phyloP scores from a whole-genome alignment of 2,329 filamentous ascomycete genomes.

The Scopulariopsis brevicaulis region DNA sequence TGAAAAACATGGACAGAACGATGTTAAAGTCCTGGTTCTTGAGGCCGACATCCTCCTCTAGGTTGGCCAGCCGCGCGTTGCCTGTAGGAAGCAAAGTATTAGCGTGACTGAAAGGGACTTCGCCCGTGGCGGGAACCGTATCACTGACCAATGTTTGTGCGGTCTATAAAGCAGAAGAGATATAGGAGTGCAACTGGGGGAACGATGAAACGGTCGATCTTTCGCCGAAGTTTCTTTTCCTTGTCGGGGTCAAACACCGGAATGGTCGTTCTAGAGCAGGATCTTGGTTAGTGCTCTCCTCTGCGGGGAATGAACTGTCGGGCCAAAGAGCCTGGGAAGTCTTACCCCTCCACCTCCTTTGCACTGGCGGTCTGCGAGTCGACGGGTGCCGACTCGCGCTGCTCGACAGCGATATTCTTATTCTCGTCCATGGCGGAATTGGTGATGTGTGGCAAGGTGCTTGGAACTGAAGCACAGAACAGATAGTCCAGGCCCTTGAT shows the following conservation, averaged over 20 bases:
- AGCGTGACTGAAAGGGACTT: too few relatives aligned
- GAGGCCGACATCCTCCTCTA: constrained; percentile 29
- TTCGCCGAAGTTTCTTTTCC: constrained; percentile 32
- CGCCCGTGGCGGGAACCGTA: too few relatives aligned
- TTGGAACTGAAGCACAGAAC: background rate
- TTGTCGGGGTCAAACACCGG: constrained; percentile 14
- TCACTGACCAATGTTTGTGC: constrained; percentile 17
- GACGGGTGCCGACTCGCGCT: background rate
- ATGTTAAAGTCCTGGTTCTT: constrained; percentile 45
- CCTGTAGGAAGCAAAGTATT: constrained; percentile 23
- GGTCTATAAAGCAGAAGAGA: constrained; percentile 55
- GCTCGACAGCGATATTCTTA: background rate
- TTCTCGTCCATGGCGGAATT: constrained; percentile 1
- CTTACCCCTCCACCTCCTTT: background rate
- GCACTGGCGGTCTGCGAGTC: background rate
- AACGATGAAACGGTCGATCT: constrained; percentile 51
- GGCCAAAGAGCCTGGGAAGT: background rate
- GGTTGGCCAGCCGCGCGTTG: constrained; percentile 20
- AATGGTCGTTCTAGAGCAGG: background rate
- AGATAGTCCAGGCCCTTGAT: background rate
- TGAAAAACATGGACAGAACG: constrained; percentile 38
- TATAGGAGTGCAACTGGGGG: constrained; percentile 53
- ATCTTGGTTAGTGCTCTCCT: background rate
- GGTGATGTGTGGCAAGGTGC: background rate
- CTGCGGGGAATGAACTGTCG: background rate